phyloP scores from a whole-genome alignment of 2,329 filamentous ascomycete genomes.

The Aspergillus tubingensis region DNA sequence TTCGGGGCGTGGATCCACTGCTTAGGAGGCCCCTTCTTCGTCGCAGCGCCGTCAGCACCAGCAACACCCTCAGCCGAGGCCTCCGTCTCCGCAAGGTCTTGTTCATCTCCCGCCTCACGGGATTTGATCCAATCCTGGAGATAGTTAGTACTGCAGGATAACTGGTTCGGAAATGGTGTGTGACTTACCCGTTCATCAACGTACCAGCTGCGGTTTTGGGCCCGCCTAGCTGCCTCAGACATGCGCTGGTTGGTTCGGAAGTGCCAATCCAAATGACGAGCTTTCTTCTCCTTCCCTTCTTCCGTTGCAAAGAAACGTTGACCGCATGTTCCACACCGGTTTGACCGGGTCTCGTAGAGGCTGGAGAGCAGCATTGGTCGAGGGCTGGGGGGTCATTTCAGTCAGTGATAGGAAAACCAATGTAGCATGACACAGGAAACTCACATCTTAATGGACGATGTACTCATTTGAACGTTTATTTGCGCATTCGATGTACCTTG shows the following conservation, averaged over 20 bases:
- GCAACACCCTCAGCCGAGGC: slow-evolving; percentile 42
- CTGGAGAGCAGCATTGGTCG: slow-evolving; percentile 72
- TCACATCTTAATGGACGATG: slow-evolving; percentile 73
- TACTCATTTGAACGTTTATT: slow-evolving; percentile 55
- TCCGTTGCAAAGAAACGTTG: slow-evolving; percentile 77
- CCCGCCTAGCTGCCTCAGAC: slow-evolving; percentile 79
- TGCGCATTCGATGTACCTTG: slow-evolving; percentile 26
- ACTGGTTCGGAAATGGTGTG: neutral
- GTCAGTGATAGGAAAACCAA: slow-evolving; percentile 18
- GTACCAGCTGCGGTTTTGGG: slow-evolving; percentile 92
- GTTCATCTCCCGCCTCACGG: slow-evolving; percentile 72
- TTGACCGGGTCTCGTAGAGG: slow-evolving; percentile 79
- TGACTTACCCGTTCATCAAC: slow-evolving; percentile 76
- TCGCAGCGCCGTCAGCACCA: slow-evolving; percentile 40
- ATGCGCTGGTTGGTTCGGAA: slow-evolving; percentile 91
- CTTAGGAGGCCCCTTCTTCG: slow-evolving; percentile 60
- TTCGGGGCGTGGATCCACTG: slow-evolving; percentile 84
- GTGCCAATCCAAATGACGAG: slow-evolving; percentile 95
- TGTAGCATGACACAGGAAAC: slow-evolving; percentile 31
- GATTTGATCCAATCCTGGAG: slow-evolving; percentile 84
- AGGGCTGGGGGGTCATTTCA: slow-evolving; percentile 52
- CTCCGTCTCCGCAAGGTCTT: slow-evolving; percentile 47
- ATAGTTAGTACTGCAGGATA: slow-evolving; percentile 6
- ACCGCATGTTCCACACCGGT: slow-evolving; percentile 89
- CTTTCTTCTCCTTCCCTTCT: slow-evolving; percentile 81